Conservation (phyloP, 2,329 filamentous ascomycete genomes). For the Penicillium occitanis region DNA sequence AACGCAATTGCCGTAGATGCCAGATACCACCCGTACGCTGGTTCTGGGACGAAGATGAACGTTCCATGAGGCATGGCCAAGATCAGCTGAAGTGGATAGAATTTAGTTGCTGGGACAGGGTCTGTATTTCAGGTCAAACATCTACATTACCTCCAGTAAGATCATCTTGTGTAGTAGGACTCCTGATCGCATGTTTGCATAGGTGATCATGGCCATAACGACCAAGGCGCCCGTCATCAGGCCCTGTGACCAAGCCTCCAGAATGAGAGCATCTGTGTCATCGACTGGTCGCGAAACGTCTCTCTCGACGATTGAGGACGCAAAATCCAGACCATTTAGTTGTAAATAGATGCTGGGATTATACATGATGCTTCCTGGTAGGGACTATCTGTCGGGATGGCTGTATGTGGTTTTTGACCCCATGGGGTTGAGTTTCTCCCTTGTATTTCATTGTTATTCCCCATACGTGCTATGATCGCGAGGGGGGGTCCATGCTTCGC, state of each 20-base stretch:
- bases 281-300: neutral
- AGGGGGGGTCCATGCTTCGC: neutral
- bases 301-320: neutral
- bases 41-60: conserved; percentile 58
- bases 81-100: neutral
- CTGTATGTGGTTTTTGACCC: neutral
- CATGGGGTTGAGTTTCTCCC: neutral
- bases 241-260: conserved; percentile 52
- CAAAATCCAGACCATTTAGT: neutral
- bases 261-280: conserved; percentile 30
- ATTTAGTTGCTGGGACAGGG: neutral
- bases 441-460: neutral
- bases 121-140: neutral
- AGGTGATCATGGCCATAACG: conserved; percentile 51
- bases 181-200: conserved; percentile 50
- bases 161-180: conserved; percentile 53
- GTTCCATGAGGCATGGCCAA: conserved; percentile 49
- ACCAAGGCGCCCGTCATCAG: conserved; percentile 52
- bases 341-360: neutral
- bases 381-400: neutral
- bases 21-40: conserved; percentile 63
- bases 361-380: neutral
- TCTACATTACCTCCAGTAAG: conserved; percentile 44
- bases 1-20: conserved; percentile 52
- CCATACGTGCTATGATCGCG: neutral